Base-by-base conservation (phyloP, 257 asterid genomes). In the Catharanthus roseus region DNA sequence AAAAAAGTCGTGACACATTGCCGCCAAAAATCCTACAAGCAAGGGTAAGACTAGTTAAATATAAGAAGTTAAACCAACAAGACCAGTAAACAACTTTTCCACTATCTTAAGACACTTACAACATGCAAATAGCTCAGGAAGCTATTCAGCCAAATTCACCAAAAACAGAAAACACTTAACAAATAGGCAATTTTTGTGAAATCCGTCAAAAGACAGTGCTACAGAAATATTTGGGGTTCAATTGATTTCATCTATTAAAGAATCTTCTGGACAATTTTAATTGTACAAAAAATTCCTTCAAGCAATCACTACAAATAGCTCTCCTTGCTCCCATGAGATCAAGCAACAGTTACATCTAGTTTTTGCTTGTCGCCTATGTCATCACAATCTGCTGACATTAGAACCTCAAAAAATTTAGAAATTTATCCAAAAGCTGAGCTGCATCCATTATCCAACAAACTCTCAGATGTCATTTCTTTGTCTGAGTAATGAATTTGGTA, bases 401-500 rank as follows among this genome's bases (percentile, higher is more conserved):
- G 33, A 65, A 75, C 8, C 4, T 39, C 3, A 42, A 23, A 74
- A 50, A 56, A 51, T 3, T 38, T 72, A 72, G 68, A 71, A 56
- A 58, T 62, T 54, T 51, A 12, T 36, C 47, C 72, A 67, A 56
- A 67, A 13, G 57, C 58, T 64, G 21, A 7, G 29, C 1, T n/a
- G 71, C 63, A 50, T 15, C 49, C 50, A 47, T n/a, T 21, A 29
- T 6, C n/a, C 15, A 72, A 62, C 60, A 60, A 55, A 47, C 68
- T 57, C 83, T 36, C 41, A 65, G 26, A 39, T 68, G 67, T 77
- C 77, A 85, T 76, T 89, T 86, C 84, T 83, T 84, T 44, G 87
- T 55, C 56, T 62, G 86, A 49, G 82, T 41, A 72, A 91, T 75
- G 85, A 82, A 77, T 84, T 91, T 91, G 82, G 97, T 78, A 31